A percentile compares a stretch with the other conserved stretches of the same genome.
Conservation (phyloP, 768 basidiomycete genomes). For the Termitomyces bulborhizus region DNA sequence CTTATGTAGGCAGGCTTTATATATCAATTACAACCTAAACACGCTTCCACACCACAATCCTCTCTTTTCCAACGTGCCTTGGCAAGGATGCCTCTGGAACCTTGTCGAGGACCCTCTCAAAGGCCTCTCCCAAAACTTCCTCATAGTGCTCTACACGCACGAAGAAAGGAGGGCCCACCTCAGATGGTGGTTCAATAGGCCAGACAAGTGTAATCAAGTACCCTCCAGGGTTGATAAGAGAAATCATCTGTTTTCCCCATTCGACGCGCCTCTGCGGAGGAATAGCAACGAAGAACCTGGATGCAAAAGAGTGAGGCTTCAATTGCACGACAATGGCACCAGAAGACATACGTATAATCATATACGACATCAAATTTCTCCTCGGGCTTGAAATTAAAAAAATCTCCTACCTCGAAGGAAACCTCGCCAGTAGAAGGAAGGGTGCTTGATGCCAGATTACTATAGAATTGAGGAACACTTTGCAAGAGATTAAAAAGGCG, state of each 20-base stretch:
- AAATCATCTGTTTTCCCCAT: conserved; percentile 55
- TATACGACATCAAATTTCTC: conserved; percentile 52
- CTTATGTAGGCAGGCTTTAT: background rate
- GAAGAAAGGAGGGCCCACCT: conserved; percentile 57
- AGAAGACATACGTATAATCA: conserved; percentile 51
- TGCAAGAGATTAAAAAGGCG: too few species aligned
- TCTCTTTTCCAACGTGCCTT: conserved; percentile 41
- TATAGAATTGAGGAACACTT: background rate
- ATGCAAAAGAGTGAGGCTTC: conserved; percentile 14
- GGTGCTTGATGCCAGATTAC: background rate
- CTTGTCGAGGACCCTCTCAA: conserved; percentile 46
- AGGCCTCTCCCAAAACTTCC: background rate
- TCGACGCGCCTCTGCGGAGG: conserved; percentile 42
- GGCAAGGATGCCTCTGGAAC: conserved; percentile 35
- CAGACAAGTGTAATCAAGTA: conserved; percentile 55
- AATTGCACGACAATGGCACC: background rate
- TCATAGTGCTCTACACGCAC: conserved; percentile 50
- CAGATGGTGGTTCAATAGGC: conserved; percentile 41
- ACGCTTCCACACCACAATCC: conserved; percentile 47
- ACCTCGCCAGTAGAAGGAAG: conserved; percentile 23
- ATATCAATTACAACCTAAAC: background rate
- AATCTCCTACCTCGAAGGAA: conserved; percentile 39
- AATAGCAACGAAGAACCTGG: conserved; percentile 72
- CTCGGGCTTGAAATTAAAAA: conserved; percentile 41
- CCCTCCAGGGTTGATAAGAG: conserved; percentile 57